Conservation (phyloP, 2,329 filamentous ascomycete genomes). For the Allantophomopsis cytisporea region DNA sequence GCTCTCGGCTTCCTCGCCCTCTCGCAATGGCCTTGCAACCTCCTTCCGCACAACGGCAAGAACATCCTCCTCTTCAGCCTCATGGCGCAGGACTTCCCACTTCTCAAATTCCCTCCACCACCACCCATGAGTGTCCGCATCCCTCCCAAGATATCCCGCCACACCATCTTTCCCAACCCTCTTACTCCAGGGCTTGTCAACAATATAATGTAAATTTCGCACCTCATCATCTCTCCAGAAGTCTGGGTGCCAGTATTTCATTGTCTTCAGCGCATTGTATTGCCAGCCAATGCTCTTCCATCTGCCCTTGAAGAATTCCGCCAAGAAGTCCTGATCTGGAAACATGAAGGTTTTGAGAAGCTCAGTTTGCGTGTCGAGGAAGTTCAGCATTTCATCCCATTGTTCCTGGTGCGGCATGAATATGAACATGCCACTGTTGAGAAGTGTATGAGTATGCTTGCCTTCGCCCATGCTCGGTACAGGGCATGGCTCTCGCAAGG, state of each 20-base stretch:
- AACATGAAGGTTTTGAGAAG: constrained; percentile 31
- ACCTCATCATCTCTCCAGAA: constrained; percentile 42
- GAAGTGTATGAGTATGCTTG: constrained; percentile 25
- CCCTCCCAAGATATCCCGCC: constrained; percentile 25
- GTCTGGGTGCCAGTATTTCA: constrained; percentile 36
- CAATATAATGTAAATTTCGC: constrained; percentile 44
- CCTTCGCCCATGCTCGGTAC: constrained; percentile 14
- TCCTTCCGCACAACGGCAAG: constrained; percentile 4
- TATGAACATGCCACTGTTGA: constrained; percentile 37
- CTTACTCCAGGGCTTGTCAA: constrained; percentile 46
- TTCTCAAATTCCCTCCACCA: constrained; percentile 33
- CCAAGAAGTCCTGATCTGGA: constrained; percentile 42
- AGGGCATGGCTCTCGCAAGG: constrained; percentile 18
- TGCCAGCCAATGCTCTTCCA: constrained; percentile 42
- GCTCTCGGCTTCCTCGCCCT: background rate
- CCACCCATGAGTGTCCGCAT: constrained; percentile 38
- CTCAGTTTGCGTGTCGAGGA: constrained; percentile 22
- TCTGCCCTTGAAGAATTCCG: constrained; percentile 33
- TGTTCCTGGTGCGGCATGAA: constrained; percentile 27
- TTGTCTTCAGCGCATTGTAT: constrained; percentile 48
- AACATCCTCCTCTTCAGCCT: constrained; percentile 1
- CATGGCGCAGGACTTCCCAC: constrained; percentile 18
- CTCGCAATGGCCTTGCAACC: background rate
- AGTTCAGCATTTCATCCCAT: constrained; percentile 23
- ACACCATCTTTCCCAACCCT: constrained; percentile 23